Base-by-base conservation (phyloP, 495 filamentous ascomycete genomes). In the Aspergillus affinis region DNA sequence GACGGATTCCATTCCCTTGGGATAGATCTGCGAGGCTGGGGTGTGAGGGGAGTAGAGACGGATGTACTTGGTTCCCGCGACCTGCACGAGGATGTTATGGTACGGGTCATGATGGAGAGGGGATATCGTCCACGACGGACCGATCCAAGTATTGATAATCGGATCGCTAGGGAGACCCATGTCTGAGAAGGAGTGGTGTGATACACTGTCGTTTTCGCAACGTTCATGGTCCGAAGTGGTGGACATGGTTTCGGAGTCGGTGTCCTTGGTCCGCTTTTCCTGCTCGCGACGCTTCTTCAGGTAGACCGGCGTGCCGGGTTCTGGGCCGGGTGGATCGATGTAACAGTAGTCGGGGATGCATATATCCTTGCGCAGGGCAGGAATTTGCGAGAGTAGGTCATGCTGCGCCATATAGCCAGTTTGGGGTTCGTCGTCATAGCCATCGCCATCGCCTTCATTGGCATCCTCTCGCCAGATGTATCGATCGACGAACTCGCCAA, bases 71-170 rank as follows among this genome's bases (percentile, higher is more conserved):
- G 84, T 80, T 0, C 94, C 94, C 0, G 96, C 90, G 0, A 97
- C 89, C 69, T 98, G 94, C 19, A 88, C 85, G 12, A 98, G 82
- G 32, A 98, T 84, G 65, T 98, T 98, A 66, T 97, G 89, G 68
- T 97, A 92, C 2, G 92, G 91, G 67, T 98, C 94, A 20, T 91
- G 93, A 70, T 98, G 94, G 19, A 97, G 74, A 6, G 95, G 94
- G 0, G 90, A 95, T 46, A 97, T 92, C 2, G 94, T 98, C 49
- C 86, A 88, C 0, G 85, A 75, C 0, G 94, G 94, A 0, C 94
- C 94, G 55, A 98, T 88, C 94, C 94, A 98, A 4, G 90, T 92
- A 70, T 98, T 97, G n/a, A 79, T 77, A 8, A 81, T 71, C 0
- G 80, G 77, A 45, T 78, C 72, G 15, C 54, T 63, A 8, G 75